These are phyloP conservation scores for Saxophila tyrrhenica DNA, from an alignment of 495 filamentous ascomycete genomes.

Conservation along the genomic window DNA sequence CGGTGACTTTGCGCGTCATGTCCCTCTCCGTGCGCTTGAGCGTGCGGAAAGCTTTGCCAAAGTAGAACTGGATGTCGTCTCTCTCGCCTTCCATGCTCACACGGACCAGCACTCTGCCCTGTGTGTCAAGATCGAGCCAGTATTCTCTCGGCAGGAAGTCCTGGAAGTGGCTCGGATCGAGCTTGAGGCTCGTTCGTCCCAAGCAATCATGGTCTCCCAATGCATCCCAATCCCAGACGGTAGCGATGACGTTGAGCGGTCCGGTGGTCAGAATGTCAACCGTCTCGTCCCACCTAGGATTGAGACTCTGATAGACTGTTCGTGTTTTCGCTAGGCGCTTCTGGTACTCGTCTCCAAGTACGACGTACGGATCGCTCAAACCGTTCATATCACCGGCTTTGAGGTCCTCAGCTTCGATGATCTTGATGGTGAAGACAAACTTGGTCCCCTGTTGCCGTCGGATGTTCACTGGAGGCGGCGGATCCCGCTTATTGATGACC, in stretches of 20 bases:
- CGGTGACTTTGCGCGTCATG: conserved; percentile 95
- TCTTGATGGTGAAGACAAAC: conserved; percentile 97
- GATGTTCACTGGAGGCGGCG: conserved; percentile 43
- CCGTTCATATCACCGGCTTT: conserved; percentile 96
- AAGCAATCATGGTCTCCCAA: conserved; percentile 97
- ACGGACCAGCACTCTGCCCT: conserved; percentile 76
- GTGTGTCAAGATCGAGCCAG: conserved; percentile 95
- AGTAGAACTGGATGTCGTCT: conserved; percentile 97
- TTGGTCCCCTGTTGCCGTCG: conserved; percentile 50
- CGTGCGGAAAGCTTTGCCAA: conserved; percentile 91
- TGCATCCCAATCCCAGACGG: conserved; percentile 97
- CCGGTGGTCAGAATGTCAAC: conserved; percentile 91
- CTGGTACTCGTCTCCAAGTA: conserved; percentile 93
- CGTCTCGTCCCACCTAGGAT: conserved; percentile 94
- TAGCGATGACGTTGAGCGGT: conserved; percentile 86
- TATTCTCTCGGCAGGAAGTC: conserved; percentile 93
- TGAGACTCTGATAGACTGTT: conserved; percentile 81
- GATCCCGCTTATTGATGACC: conserved; percentile 55
- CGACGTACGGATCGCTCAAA: conserved; percentile 91
- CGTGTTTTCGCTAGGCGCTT: conserved; percentile 94
- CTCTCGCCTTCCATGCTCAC: conserved; percentile 98
- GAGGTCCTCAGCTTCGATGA: conserved; percentile 96
- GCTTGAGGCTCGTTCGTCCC: conserved; percentile 83
- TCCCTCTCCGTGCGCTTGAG: conserved; percentile 91
- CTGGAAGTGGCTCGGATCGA: conserved; percentile 89